phyloP scores from a whole-genome alignment of 148 eudicot species.

The Rhododendron ovatum region DNA sequence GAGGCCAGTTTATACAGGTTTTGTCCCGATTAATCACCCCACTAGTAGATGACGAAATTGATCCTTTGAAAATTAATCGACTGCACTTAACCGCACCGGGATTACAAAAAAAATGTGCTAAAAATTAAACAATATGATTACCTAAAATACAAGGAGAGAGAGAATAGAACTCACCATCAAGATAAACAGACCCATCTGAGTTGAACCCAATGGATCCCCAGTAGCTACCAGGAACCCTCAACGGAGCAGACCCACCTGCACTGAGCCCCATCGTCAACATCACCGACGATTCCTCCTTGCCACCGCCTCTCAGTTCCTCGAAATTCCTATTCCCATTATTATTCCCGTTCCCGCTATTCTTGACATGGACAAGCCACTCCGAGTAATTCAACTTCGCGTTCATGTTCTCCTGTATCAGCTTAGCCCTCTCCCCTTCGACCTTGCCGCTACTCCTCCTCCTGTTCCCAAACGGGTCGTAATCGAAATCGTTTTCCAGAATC shows the following conservation, averaged over 20 bases:
- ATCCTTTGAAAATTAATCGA: too few relatives aligned
- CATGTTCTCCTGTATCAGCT: conserved; percentile 30
- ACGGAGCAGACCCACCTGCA: conserved; percentile 24
- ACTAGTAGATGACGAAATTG: not conserved
- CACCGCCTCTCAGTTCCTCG: conserved; percentile 24
- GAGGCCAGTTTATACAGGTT: not conserved
- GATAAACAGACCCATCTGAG: conserved; percentile 61
- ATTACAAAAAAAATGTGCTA: not conserved
- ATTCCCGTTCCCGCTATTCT: conserved; percentile 13
- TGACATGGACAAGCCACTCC: conserved; percentile 18
- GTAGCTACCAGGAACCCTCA: conserved; percentile 49
- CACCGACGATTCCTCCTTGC: conserved; percentile 2
- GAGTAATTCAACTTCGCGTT: conserved; percentile 9
- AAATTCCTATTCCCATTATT: conserved; percentile 12
- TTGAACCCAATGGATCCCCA: conserved; percentile 60
- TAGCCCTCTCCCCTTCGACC: conserved; percentile 40
- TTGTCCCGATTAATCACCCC: not conserved
- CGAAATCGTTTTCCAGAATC: conserved; percentile 23
- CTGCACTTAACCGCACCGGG: not conserved
- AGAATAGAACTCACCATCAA: conserved; percentile 35
- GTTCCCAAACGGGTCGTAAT: conserved; percentile 11
- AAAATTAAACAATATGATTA: not conserved
- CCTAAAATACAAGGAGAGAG: not conserved
- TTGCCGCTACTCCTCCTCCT: not conserved
- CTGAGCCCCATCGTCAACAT: conserved; percentile 43